A percentile compares a stretch with the other conserved stretches of the same genome.
These are phyloP conservation scores for Teunomyces kruisii DNA, from an alignment of 805 yeast species.

Conservation along the genomic window DNA sequence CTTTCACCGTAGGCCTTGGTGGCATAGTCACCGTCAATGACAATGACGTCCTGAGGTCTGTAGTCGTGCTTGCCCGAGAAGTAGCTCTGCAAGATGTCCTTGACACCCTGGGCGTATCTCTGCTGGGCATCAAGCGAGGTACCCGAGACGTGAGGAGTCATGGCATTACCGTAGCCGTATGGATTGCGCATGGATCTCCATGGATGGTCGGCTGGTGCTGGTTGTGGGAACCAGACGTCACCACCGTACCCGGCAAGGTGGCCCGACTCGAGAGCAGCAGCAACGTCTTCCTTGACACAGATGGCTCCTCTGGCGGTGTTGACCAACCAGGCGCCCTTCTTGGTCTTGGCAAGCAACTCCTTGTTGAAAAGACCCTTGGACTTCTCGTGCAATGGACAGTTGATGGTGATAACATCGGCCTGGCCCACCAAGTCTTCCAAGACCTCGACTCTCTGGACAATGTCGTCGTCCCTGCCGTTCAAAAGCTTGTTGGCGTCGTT, in stretches of 20 bases:
- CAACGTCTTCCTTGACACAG: constrained; percentile 69
- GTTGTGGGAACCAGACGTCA: constrained; percentile 85
- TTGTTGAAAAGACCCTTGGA: constrained; percentile 68
- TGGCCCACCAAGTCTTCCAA: constrained; percentile 65
- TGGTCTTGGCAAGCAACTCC: constrained; percentile 53
- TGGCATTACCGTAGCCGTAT: constrained; percentile 75
- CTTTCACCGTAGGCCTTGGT: constrained; percentile 69
- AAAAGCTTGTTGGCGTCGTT: constrained; percentile 35
- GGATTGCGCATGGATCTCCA: constrained; percentile 71
- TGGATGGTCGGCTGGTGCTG: constrained; percentile 74
- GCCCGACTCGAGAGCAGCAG: constrained; percentile 68
- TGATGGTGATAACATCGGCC: constrained; percentile 74
- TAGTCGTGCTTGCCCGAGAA: constrained; percentile 64
- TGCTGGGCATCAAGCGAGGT: constrained; percentile 78
- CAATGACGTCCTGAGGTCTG: constrained; percentile 74
- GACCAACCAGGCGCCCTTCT: constrained; percentile 16
- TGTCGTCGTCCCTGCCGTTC: constrained; percentile 56
- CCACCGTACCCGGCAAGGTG: constrained; percentile 80
- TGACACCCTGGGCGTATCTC: constrained; percentile 70
- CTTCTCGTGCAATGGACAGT: constrained; percentile 73
- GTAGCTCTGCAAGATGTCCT: constrained; percentile 62
- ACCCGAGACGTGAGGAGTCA: constrained; percentile 83
- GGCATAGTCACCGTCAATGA: constrained; percentile 68
- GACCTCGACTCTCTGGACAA: constrained; percentile 57
- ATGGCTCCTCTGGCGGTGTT: constrained; percentile 57